Evolutionary conservation across 495 filamentous ascomycete genomes (phyloP).

Genomic region (Cryomyces minteri): DNA sequence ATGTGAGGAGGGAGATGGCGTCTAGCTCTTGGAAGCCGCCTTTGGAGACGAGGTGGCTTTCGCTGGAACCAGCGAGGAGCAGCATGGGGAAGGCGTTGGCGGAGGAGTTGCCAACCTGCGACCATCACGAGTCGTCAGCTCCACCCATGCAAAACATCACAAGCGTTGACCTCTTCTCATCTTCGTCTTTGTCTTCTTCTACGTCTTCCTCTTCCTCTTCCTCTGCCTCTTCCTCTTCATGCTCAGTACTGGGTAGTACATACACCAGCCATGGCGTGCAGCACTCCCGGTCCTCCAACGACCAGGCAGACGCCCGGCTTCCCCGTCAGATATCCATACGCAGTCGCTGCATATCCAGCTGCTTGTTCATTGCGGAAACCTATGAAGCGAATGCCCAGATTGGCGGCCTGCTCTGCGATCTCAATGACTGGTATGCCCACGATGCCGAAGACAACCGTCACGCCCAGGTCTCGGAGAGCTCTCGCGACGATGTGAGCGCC

Average conservation of each 20-base stretch:
- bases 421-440: conserved; percentile 48
- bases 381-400: conserved; percentile 44
- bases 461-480: conserved; percentile 33
- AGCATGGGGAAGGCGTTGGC: conserved; percentile 42
- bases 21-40: conserved; percentile 48
- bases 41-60: conserved; percentile 33
- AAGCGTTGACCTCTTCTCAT: too few species aligned
- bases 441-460: conserved; percentile 43
- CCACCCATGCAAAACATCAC: not conserved
- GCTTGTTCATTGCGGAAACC: conserved; percentile 51
- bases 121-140: not conserved
- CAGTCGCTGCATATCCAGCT: conserved; percentile 41
- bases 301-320: conserved; percentile 42
- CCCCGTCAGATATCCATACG: conserved; percentile 47
- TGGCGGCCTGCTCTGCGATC: conserved; percentile 43
- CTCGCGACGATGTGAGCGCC: conserved; percentile 42
- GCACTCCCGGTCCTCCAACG: conserved; percentile 45
- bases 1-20: conserved; percentile 34
- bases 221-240: too few species aligned
- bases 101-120: conserved; percentile 33
- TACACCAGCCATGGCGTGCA: conserved; percentile 44
- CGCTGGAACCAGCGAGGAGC: conserved; percentile 37
- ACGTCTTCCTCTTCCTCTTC: too few species aligned
- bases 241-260: conserved; percentile 1
- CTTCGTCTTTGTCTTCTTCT: too few species aligned